These are phyloP conservation scores for Pholiota adiposa DNA, from an alignment of 1,284 basidiomycete species.

Conservation along the genomic window DNA sequence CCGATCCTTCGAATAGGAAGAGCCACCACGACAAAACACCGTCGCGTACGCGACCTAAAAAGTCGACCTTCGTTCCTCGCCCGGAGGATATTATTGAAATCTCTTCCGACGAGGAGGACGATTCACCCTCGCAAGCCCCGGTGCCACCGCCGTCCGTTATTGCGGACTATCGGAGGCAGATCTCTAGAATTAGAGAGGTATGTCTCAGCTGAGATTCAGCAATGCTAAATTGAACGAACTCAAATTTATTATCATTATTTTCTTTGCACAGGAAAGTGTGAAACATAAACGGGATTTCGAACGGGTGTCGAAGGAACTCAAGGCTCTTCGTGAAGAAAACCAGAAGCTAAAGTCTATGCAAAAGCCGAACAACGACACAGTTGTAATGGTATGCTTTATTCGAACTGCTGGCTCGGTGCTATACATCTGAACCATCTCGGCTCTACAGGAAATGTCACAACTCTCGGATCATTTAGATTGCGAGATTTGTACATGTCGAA, in stretches of 20 bases:
- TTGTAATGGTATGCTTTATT: conserved; percentile 29
- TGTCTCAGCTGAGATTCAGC: conserved; percentile 3
- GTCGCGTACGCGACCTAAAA: conserved; percentile 11
- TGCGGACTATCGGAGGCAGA: conserved; percentile 35
- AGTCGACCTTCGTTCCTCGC: conserved; percentile 19
- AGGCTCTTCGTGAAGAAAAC: conserved; percentile 26
- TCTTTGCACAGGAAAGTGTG: conserved; percentile 28
- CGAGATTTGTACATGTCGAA: conserved; percentile 61
- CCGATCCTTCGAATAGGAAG: conserved; percentile 6
- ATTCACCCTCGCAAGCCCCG: not conserved
- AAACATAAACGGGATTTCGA: conserved; percentile 27
- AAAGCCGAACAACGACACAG: conserved; percentile 27
- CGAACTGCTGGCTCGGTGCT: not conserved
- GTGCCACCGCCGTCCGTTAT: conserved; percentile 23
- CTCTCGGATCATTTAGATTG: conserved; percentile 62
- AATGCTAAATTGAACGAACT: not conserved
- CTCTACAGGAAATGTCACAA: conserved; percentile 40
- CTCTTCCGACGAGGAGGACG: conserved; percentile 60
- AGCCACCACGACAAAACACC: conserved; percentile 11
- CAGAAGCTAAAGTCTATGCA: conserved; percentile 24
- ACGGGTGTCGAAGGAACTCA: conserved; percentile 23
- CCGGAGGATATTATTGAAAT: conserved; percentile 54
- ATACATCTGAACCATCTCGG: not conserved
- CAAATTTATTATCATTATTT: not conserved
- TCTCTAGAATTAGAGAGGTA: conserved; percentile 45